Percentiles rank a stretch among this genome's conserved stretches.
These are phyloP conservation scores for Sclerotinia subarctica DNA, from an alignment of 2,329 filamentous ascomycete species.

Conservation along the genomic window DNA sequence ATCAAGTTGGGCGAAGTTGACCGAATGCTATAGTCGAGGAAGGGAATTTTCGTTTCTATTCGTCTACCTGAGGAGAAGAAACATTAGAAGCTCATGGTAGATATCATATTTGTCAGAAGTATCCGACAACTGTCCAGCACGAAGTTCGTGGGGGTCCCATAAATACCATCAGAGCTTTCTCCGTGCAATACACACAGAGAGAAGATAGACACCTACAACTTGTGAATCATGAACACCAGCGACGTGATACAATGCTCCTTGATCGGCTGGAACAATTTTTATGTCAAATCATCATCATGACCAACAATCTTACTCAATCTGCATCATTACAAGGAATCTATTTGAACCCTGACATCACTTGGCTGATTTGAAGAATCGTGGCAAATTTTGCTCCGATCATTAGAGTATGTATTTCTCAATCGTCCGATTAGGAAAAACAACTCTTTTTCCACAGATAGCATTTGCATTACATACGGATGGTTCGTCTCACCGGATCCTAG, in stretches of 20 bases:
- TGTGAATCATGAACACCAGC: conserved; percentile 1
- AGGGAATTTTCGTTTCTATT: not conserved
- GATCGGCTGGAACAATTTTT: not conserved
- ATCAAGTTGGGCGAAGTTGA: not conserved
- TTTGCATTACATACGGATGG: not conserved
- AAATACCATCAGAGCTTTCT: not conserved
- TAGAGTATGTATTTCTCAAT: not conserved
- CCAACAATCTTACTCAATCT: not conserved
- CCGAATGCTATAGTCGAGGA: not conserved
- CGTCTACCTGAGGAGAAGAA: not conserved
- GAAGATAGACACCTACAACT: not conserved
- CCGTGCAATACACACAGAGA: not conserved
- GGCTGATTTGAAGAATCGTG: not conserved
- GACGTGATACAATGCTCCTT: not conserved
- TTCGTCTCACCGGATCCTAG: not conserved
- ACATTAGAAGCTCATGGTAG: not conserved
- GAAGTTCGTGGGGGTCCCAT: not conserved
- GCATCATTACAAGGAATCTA: too few species aligned
- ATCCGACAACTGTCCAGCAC: not conserved
- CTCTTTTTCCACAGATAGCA: not conserved
- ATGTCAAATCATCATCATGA: not conserved
- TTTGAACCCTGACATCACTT: not conserved
- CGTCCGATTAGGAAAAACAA: not conserved
- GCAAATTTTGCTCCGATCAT: not conserved
- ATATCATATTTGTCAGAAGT: conserved; percentile 7